A percentile compares a stretch with the other conserved stretches of the same genome.
phyloP scores from a whole-genome alignment of 2,329 filamentous ascomycete species.

The Teratosphaeria gauchensis region DNA sequence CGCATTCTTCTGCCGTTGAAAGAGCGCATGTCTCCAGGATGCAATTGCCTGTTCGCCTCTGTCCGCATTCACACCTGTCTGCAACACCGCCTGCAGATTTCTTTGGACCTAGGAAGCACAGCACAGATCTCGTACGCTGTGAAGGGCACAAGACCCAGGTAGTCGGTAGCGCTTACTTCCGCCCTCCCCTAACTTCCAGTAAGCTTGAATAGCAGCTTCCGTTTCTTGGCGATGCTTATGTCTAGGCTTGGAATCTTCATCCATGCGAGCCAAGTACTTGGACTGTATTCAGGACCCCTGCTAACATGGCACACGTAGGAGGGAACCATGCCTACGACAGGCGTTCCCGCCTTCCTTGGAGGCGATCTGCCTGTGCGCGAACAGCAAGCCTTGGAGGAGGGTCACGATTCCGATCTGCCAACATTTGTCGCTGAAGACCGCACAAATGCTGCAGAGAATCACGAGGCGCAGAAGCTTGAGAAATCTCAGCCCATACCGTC shows the following conservation, averaged over 20 bases:
- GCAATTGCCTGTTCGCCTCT: not conserved
- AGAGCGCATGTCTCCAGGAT: not conserved
- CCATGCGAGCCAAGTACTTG: not conserved
- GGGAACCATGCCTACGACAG: not conserved
- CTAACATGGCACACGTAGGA: not conserved
- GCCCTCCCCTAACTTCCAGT: not conserved
- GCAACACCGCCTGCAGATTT: not conserved
- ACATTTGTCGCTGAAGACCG: constrained; percentile 15
- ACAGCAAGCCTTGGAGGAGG: constrained; percentile 27
- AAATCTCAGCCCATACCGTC: not conserved
- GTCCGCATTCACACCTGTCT: not conserved
- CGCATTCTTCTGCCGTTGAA: not conserved
- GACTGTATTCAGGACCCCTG: not conserved
- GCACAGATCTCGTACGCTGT: not conserved
- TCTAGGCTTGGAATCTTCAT: not conserved
- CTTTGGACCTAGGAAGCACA: not conserved
- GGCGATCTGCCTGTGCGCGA: constrained; percentile 23
- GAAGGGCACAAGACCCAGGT: not conserved
- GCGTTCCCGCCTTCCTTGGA: constrained; percentile 4
- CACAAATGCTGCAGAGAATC: not conserved
- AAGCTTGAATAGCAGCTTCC: not conserved
- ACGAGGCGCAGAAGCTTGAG: not conserved
- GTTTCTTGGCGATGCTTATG: not conserved
- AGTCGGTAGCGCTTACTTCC: not conserved
- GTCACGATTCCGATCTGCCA: constrained; percentile 32